Evolutionary conservation across 2,329 filamentous ascomycete species (phyloP).

Genomic region (Neofusicoccum kwambonambiense): DNA sequence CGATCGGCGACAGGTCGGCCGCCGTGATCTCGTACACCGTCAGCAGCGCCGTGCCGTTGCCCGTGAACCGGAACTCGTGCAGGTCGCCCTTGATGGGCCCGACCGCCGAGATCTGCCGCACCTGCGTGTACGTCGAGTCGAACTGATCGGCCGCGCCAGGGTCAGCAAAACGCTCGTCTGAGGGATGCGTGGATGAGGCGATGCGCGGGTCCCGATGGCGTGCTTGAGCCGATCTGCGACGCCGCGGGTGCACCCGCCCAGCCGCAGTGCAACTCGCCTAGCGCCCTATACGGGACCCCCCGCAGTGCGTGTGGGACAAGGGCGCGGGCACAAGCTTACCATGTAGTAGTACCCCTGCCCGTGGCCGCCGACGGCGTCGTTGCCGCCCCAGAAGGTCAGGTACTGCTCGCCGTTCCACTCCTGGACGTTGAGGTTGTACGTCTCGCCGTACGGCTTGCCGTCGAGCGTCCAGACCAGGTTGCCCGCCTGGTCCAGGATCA

Average conservation of each 20-base stretch:
- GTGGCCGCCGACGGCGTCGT: conserved; percentile 31
- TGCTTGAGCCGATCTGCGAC: conserved; percentile 8
- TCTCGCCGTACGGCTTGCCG: conserved; percentile 24
- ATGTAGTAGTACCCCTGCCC: conserved; percentile 37
- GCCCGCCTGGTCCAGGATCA: conserved; percentile 35
- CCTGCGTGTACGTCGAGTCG: conserved; percentile 22
- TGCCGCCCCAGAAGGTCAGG: conserved; percentile 41
- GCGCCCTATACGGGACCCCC: conserved; percentile 4
- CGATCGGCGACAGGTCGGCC: conserved; percentile 40
- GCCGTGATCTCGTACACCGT: conserved; percentile 41
- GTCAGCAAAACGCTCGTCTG: neutral
- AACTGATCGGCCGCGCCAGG: conserved; percentile 4
- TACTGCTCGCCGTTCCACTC: conserved; percentile 35
- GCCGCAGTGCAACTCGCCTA: conserved; percentile 21
- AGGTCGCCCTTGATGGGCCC: conserved; percentile 35
- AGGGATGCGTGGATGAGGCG: neutral
- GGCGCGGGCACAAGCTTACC: conserved; percentile 23
- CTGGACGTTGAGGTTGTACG: conserved; percentile 32
- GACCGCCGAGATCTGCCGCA: conserved; percentile 18
- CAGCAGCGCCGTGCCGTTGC: conserved; percentile 43
- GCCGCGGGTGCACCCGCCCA: conserved; percentile 3
- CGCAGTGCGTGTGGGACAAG: neutral
- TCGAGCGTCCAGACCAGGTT: conserved; percentile 35
- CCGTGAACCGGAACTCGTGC: conserved; percentile 47
- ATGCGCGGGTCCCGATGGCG: conserved; percentile 11